Evolutionary conservation across 768 basidiomycete genomes (phyloP), one percentile per base, ranked within the genome.

Genomic region (Albatrellus ellisii): DNA sequence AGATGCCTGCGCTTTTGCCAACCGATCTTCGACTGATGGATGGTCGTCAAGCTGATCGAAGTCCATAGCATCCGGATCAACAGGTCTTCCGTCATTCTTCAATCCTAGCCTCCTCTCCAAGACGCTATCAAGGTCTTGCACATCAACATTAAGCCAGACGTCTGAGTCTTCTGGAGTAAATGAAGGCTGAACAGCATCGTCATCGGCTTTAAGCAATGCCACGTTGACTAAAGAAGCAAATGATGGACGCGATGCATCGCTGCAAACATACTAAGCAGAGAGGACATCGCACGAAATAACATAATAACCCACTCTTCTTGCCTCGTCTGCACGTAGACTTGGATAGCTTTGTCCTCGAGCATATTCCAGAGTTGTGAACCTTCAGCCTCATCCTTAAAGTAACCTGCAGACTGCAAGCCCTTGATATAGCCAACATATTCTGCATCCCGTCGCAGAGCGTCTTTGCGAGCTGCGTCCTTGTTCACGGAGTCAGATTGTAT

Each of bases 91-190:
- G 20, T 42, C 34, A 36, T 50, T 55, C 47, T 44, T 21, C 35
- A 46, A 50, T 2, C 51, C 45, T 42, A 54, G 46, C 4, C 65
- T 67, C 45, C 61, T 62, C 50, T 72, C 69, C 39, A 97, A 59
- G 60, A 82, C 69, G 9, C 69, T 67, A 52, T 97, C 90, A 48
- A 95, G 75, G 54, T 79, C 73, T 34, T 77, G 68, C 0, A 75
- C 68, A 43, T 87, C 74, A 25, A 97, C 64, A 39, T 76, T 77
- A n/a, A 97, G 64, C 95, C 95, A 99, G 1, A 72, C 72, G 46
- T 94, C 90, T 6, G 68, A 59, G 49, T 85, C 80, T 55, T 92
- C 88, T n/a, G 60, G 59, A 5, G 59, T 62, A 38, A 55, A 47
- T 10, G 57, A 46, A 0, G 53, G 26, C 8, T 45, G 39, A 37